Evolutionary conservation across 805 yeast species (phyloP), one percentile per base, ranked within the genome.

Genomic region (Scheffersomyces coipomensis): DNA sequence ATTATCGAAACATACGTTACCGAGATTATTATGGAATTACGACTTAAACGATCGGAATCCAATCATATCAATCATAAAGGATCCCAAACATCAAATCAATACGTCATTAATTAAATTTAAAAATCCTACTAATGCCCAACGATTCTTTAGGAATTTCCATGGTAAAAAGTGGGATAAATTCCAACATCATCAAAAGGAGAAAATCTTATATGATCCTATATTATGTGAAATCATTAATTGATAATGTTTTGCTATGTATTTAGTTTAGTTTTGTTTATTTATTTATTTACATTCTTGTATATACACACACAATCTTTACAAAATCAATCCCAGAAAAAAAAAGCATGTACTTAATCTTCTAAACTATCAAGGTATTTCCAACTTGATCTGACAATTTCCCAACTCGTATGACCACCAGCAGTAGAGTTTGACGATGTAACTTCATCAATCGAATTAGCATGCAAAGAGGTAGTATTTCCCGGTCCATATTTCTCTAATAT

Each of bases 101-200:
- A 21, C 54, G 12, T 49, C 49, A 46, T 51, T 78, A 8, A 55
- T 78, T 3, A 56, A 66, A 16, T 83, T 83, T 47, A 64, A 64
- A 12, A 66, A 71, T 44, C 42, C 48, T 2, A 43, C 52, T 2
- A 78, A 76, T 40, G 81, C 87, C 2, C 45, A 43, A 15, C 57
- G 79, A 30, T 83, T 82, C 52, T 75, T 73, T 4, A 55, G 75
- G 11, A 71, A 73, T 44, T 71, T 66, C 49, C 79, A 83, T 52
- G 84, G 85, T 2, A 73, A 59, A 34, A 48, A 47, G 33, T 69
- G 74, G 73, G 64, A 60, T 11, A 24, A 33, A 4, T 21, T 34
- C 9, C 34, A 33, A 17, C 27, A 34, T 16, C 51, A 52, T 37
- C 43, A 56, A n/a, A 51, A 51, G 25, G 62, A 58, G 30, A 55